Conservation (phyloP, 1,284 basidiomycete species). For the Ceratobasidium papillatum region DNA sequence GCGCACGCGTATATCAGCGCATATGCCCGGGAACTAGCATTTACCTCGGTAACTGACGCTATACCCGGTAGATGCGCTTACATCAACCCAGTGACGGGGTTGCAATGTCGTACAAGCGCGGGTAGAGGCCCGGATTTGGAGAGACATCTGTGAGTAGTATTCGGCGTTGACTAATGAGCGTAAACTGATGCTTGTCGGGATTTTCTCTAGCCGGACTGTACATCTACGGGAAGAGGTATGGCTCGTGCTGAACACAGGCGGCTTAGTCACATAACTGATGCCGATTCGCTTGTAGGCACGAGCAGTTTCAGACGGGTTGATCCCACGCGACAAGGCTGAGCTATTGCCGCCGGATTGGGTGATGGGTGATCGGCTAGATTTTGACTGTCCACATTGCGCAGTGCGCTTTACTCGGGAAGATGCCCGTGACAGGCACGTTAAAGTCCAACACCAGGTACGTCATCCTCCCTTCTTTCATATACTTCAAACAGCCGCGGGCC, state of each 20-base stretch:
- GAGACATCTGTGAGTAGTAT: slow-evolving; percentile 27
- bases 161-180: neutral
- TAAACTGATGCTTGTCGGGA: neutral
- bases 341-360: slow-evolving; percentile 36
- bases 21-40: neutral
- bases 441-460: slow-evolving; percentile 40
- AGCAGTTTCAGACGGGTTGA: slow-evolving; percentile 38
- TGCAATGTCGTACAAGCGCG: slow-evolving; percentile 37
- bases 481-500: neutral
- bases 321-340: slow-evolving; percentile 32
- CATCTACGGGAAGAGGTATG: slow-evolving; percentile 36
- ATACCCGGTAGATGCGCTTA: slow-evolving; percentile 33
- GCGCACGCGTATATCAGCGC: neutral
- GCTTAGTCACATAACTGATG: neutral
- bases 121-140: slow-evolving; percentile 36
- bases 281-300: slow-evolving; percentile 11
- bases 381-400: slow-evolving; percentile 37
- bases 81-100: slow-evolving; percentile 39
- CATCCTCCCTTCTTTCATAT: neutral
- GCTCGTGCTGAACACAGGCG: neutral
- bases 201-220: slow-evolving; percentile 26
- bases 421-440: slow-evolving; percentile 39
- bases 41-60: slow-evolving; percentile 19
- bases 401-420: slow-evolving; percentile 38
- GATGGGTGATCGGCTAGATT: slow-evolving; percentile 38